Evolutionary conservation across 805 yeast species (phyloP), one percentile per base, ranked within the genome.

Genomic region (Hanseniaspora thailandica): DNA sequence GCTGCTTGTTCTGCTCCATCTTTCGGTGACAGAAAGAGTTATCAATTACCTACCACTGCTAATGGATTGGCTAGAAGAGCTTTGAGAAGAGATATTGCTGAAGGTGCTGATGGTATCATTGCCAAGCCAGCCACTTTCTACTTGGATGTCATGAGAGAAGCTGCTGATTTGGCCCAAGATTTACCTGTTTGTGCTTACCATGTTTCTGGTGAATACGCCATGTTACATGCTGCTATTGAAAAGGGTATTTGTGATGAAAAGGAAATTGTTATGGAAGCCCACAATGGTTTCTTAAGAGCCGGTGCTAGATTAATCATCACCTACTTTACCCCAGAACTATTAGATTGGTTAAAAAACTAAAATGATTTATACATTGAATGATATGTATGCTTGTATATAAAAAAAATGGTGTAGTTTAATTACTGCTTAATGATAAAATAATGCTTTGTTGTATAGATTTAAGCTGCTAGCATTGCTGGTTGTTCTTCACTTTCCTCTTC

Each of bases 141-240:
- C 67, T 74, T 93, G 61, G 98, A 93, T 65, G 76, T 93, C 51
- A 84, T 93, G 69, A 75, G 82, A 54, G 96, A 93, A 63, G 96
- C 98, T 0, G 73, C 89, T 36, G 81, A 77, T 61, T 74, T 89
- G 51, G 86, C 95, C 63, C 68, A 71, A 49, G 93, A 93, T 65
- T 78, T 84, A 60, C 98, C 98, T 26, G 72, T 93, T 51, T 87
- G 96, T 62, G 89, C 95, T 26, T 93, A 93, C 69, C 98, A 93
- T 68, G 98, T 93, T 23, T 81, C 90, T 65, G 98, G 98, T 39
- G 98, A 93, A 69, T 93, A 78, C 64, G 97, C 97, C 31, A 93
- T 93, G 98, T 69, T 93, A 58, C 95, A 89, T 64, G 98, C 98
- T 7, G 97, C 96, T 51, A 97, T 97, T 30, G 97, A 88, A 63